phyloP scores from a whole-genome alignment of 169 alveolate genomes.

The Eimeria brunetti region DNA sequence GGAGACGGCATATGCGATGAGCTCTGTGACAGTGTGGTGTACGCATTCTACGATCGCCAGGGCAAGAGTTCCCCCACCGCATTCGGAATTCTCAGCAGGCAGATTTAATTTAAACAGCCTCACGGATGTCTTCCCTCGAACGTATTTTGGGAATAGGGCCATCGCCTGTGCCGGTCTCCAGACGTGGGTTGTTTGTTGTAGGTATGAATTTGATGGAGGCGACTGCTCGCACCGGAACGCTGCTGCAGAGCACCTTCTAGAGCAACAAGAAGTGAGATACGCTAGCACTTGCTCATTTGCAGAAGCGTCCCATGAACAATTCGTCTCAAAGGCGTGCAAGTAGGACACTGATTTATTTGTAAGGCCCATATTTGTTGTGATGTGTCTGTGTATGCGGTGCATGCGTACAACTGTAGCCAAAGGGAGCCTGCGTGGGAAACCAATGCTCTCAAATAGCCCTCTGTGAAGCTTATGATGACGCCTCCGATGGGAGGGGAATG shows the following conservation, averaged over 20 bases:
- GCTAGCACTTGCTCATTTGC: background rate
- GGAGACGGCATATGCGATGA: conserved; percentile 74
- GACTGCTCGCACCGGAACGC: conserved; percentile 74
- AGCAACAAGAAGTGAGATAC: conserved; percentile 68
- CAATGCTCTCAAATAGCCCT: conserved; percentile 57
- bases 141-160: background rate
- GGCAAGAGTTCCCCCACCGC: background rate
- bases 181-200: background rate
- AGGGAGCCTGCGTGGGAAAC: conserved; percentile 76
- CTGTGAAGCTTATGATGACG: conserved; percentile 52
- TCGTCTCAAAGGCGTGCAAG: background rate
- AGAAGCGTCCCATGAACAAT: background rate
- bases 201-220: conserved; percentile 67
- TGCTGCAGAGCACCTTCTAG: conserved; percentile 43
- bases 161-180: background rate
- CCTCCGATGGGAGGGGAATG: conserved; percentile 21
- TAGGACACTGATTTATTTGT: background rate
- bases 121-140: background rate
- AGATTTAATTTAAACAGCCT: background rate
- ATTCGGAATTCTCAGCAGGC: background rate
- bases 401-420: conserved; percentile 36
- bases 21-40: conserved; percentile 29
- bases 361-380: background rate
- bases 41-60: background rate
- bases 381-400: background rate